These are phyloP conservation scores for Oropetium thomaeum DNA, from an alignment of 176 grass and related monocot genomes.

Conservation along the genomic window DNA sequence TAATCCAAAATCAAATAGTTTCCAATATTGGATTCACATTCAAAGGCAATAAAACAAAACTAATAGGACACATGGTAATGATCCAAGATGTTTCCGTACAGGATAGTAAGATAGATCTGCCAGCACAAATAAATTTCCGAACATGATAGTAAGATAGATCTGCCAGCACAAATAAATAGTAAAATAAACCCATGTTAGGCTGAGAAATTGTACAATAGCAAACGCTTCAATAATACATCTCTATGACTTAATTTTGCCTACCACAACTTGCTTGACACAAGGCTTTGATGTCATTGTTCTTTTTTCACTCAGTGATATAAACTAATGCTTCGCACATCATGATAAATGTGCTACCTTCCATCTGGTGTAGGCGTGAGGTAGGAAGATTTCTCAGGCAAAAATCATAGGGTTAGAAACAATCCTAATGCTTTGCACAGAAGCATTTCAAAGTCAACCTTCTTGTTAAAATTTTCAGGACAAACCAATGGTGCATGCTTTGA, in stretches of 20 bases:
- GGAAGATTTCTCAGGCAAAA: conserved; percentile 20
- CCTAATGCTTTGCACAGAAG: not conserved
- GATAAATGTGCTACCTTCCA: not conserved
- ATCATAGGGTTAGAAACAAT: not conserved
- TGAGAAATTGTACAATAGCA: not conserved
- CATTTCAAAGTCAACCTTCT: not conserved
- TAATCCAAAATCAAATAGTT: not conserved
- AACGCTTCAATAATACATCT: conserved; percentile 2
- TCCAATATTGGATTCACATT: not conserved
- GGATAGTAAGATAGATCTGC: not conserved
- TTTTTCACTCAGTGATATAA: not conserved
- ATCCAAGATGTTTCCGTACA: not conserved
- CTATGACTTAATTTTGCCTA: too few relatives aligned
- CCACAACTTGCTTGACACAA: too few relatives aligned
- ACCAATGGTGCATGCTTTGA: not conserved
- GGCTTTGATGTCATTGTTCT: too few relatives aligned
- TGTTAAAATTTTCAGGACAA: not conserved
- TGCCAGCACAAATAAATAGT: not conserved
- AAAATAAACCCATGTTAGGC: not conserved
- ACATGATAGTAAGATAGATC: not conserved
- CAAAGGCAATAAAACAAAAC: not conserved
- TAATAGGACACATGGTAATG: not conserved
- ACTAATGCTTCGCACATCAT: not conserved
- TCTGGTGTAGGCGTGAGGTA: not conserved
- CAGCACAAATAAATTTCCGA: not conserved